Conservation (phyloP, 2,329 filamentous ascomycete species). For the Colletotrichum noveboracense region DNA sequence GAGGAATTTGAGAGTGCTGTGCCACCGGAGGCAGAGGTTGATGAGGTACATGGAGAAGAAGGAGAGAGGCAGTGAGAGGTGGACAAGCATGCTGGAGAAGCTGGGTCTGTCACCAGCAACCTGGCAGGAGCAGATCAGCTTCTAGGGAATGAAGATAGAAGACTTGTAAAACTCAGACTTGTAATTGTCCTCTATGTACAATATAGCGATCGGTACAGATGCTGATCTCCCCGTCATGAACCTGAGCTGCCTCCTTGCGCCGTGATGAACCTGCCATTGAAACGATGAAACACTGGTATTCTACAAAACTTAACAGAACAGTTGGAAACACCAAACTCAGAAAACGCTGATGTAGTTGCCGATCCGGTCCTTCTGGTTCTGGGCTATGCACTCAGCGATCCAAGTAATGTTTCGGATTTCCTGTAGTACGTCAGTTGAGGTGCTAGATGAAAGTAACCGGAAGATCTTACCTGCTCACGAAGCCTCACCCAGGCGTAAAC, state of each 20-base stretch:
- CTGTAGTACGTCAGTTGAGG: constrained; percentile 55
- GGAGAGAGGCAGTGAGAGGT: constrained; percentile 89
- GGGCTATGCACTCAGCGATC: constrained; percentile 99
- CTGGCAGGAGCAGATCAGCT: constrained; percentile 87
- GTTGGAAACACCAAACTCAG: constrained; percentile 46
- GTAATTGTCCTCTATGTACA: constrained; percentile 55
- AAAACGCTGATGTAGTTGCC: constrained; percentile 99
- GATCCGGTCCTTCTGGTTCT: constrained; percentile 99
- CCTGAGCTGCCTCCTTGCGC: constrained; percentile 26
- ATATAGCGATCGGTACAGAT: constrained; percentile 37
- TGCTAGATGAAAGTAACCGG: constrained; percentile 5
- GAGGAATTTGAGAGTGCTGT: constrained; percentile 82
- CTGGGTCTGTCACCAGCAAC: constrained; percentile 87
- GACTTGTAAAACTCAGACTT: constrained; percentile 46
- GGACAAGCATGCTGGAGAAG: constrained; percentile 83
- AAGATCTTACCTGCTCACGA: constrained; percentile 84
- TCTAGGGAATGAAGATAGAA: constrained; percentile 49
- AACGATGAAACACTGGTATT: constrained; percentile 36
- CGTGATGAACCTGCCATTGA: constrained; percentile 37
- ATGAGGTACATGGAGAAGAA: constrained; percentile 85
- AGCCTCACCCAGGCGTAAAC: constrained; percentile 98
- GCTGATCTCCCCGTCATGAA: constrained; percentile 24
- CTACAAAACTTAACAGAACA: constrained; percentile 40
- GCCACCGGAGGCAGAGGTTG: constrained; percentile 89
- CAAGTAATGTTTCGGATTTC: constrained; percentile 99